These are phyloP conservation scores for Phytopythium mirpurense DNA, from an alignment of 352 stramenopile genomes.

Conservation along the genomic window DNA sequence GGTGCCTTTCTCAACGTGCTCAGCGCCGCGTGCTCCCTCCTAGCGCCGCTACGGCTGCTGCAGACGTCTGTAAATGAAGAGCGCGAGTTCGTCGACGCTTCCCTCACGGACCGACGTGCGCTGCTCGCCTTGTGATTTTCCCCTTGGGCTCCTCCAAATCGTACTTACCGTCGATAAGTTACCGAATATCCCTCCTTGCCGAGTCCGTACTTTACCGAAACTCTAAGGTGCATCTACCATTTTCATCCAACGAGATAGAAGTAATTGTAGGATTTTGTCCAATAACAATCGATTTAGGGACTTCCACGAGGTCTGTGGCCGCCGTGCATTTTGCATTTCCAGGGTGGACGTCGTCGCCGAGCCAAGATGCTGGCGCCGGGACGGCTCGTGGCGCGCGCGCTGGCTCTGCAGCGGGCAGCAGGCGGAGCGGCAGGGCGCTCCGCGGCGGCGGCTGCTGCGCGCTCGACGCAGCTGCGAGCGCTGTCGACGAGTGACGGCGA, in stretches of 20 bases:
- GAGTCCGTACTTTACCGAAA: conserved; percentile 4
- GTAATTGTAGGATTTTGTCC: background rate
- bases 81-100: background rate
- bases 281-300: background rate
- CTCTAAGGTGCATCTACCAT: too few species aligned
- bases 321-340: background rate
- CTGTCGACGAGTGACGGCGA: conserved; percentile 15
- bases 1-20: background rate
- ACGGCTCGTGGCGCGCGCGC: conserved; percentile 7
- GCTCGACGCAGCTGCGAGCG: background rate
- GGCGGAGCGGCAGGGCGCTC: background rate
- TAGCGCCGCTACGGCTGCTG: background rate
- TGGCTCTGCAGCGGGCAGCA: conserved; percentile 9
- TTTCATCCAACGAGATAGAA: background rate
- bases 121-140: background rate
- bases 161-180: too few species aligned
- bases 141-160: background rate
- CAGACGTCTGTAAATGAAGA: background rate
- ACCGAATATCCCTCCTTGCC: background rate
- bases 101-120: too few species aligned
- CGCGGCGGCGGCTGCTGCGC: background rate
- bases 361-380: conserved; percentile 20
- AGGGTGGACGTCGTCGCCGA: too few species aligned
- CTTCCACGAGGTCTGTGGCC: background rate
- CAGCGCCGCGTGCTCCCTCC: background rate